Evolutionary conservation across 176 grass and related monocot species (phyloP), one percentile per base, ranked within the genome.

Genomic region (Leersia perrieri): DNA sequence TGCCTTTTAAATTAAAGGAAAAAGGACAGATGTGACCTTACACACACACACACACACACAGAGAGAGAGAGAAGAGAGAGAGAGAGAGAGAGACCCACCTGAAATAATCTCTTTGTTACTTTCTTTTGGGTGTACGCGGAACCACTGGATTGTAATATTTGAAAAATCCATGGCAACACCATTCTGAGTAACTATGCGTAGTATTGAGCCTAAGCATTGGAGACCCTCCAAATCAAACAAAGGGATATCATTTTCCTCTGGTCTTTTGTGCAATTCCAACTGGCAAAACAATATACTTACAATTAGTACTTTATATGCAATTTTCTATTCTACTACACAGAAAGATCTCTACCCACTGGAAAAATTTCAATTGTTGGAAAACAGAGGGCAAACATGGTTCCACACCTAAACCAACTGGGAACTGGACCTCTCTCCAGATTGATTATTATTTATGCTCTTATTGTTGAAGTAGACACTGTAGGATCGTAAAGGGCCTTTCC

Each of bases 71-170:
- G 63, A 32, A 32, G 30, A n/a, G 70, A 14, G 18, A 74, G 47
- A 72, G 35, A 23, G 23, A 77, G 34, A 73, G 57, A 66, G 18
- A 64, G 66, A 41, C 58, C 16, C 87, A 97, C 94, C 94, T 89
- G 94, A 91, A 91, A 97, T 97, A 28, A 90, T 81, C 85, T 97
- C 94, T 80, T 88, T 97, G 68, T 89, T 97, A 83, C 45, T 88
- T 77, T 72, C 94, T 74, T 84, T 87, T 60, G 93, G 85, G 38
- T 88, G 88, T 83, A 97, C 77, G 55, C 93, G 85, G 62, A 92
- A 97, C 93, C 93, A 97, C 31, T 93, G 90, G 53, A 93, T 86
- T 73, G 88, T 87, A 82, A 66, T 88, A 49, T 88, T 90, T 30
- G 88, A 86, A 12, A 96, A 82, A 82, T 93, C 90, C 62, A 81